These are phyloP conservation scores for Trichoderma semiorbis DNA, from an alignment of 2,329 filamentous ascomycete species.

Conservation along the genomic window DNA sequence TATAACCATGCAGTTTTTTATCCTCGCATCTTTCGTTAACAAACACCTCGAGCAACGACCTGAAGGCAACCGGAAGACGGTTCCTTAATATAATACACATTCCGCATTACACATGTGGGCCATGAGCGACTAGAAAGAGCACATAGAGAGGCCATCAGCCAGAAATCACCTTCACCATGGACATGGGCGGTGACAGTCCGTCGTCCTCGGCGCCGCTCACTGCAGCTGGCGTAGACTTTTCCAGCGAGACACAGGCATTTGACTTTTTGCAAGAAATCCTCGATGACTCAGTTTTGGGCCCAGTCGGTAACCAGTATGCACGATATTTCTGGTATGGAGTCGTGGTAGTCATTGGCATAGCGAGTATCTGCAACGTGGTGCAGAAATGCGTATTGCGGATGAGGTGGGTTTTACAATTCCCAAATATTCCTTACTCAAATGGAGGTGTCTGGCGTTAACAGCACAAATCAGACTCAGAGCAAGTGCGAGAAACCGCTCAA, in stretches of 20 bases:
- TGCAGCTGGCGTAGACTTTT: background rate
- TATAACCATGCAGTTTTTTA: background rate
- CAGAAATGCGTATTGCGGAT: background rate
- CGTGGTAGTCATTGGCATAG: background rate
- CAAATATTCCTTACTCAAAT: background rate
- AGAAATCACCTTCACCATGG: background rate
- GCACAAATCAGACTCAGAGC: background rate
- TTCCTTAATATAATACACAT: background rate
- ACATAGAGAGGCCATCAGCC: background rate
- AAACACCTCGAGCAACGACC: background rate
- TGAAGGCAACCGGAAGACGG: background rate
- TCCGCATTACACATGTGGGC: background rate
- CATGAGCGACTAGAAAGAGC: background rate
- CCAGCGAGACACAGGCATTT: background rate
- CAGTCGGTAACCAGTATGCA: background rate
- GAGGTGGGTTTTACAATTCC: background rate
- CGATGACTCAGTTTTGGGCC: background rate
- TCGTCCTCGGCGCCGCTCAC: background rate
- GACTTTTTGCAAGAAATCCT: background rate
- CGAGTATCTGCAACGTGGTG: background rate
- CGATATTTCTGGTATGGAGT: background rate
- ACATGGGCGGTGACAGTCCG: background rate
- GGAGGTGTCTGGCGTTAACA: background rate
- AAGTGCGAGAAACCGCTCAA: background rate
- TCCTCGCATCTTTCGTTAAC: background rate